Evolutionary conservation across 1,284 basidiomycete genomes (phyloP).

Genomic region (Irpex lacteus): DNA sequence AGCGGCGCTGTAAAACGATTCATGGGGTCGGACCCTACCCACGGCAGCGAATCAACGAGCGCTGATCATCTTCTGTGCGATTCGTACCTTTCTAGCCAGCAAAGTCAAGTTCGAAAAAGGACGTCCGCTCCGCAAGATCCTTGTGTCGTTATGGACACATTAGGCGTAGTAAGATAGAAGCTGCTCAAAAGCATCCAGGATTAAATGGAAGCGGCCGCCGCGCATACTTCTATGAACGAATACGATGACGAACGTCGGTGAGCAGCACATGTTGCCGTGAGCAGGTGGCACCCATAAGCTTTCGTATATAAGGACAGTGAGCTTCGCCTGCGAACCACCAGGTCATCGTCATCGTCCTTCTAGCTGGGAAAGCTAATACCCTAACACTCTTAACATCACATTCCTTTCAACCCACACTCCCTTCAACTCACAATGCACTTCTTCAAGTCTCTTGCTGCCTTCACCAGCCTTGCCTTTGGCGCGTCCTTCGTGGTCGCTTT

Average conservation of each 20-base stretch:
- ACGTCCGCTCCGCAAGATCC: background rate
- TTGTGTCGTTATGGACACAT: background rate
- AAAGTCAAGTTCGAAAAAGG: background rate
- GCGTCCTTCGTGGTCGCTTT: constrained; percentile 22
- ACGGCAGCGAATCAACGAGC: background rate
- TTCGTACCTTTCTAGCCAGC: background rate
- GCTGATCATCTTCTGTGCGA: background rate
- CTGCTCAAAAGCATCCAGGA: background rate
- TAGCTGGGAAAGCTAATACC: background rate
- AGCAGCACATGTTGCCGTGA: background rate
- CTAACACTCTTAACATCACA: background rate
- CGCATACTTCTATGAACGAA: background rate
- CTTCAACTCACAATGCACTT: constrained; percentile 46
- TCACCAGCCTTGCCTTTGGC: constrained; percentile 36
- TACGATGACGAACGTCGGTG: background rate
- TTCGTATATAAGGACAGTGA: background rate
- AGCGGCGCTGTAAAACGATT: background rate
- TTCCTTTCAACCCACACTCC: constrained; percentile 26
- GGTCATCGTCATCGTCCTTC: background rate
- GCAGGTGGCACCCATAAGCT: background rate
- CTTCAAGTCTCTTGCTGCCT: constrained; percentile 36
- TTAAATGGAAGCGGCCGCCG: background rate
- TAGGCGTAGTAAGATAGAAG: background rate
- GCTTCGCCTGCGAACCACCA: background rate
- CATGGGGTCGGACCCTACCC: background rate